A percentile compares a stretch with the other conserved stretches of the same genome.
These are phyloP conservation scores for Candida sonorensis DNA, from an alignment of 805 yeast genomes.

Conservation along the genomic window DNA sequence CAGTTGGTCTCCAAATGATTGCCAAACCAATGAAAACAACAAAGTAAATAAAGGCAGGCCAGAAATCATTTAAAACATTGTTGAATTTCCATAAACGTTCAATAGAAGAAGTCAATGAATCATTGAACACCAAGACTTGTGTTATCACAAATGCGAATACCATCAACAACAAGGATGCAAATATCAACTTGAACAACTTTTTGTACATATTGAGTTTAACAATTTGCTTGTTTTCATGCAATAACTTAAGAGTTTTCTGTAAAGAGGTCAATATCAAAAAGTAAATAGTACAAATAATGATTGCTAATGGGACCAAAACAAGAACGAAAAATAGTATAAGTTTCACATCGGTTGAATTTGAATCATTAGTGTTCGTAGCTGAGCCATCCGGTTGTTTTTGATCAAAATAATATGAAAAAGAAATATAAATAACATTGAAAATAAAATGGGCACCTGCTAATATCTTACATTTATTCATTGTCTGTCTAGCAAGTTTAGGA, in stretches of 20 bases:
- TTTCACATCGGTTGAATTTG: constrained; percentile 42
- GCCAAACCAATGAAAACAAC: constrained; percentile 78
- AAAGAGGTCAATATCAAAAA: constrained; percentile 67
- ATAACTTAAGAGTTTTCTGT: constrained; percentile 62
- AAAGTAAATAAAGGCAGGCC: constrained; percentile 89
- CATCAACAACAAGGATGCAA: constrained; percentile 62
- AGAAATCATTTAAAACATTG: constrained; percentile 83
- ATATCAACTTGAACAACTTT: constrained; percentile 65
- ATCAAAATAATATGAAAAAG: constrained; percentile 33
- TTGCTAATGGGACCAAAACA: constrained; percentile 67
- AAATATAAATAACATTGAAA: constrained; percentile 45
- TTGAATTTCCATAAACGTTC: constrained; percentile 90
- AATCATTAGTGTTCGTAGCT: constrained; percentile 33
- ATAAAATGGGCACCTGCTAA: constrained; percentile 52
- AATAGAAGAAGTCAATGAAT: constrained; percentile 67
- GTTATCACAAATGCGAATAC: constrained; percentile 66
- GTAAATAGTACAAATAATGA: constrained; percentile 68
- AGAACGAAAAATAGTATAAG: too few relatives aligned
- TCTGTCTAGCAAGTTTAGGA: constrained; percentile 69
- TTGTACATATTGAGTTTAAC: constrained; percentile 87
- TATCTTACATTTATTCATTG: constrained; percentile 65
- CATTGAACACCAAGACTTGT: constrained; percentile 63
- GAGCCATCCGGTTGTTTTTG: constrained; percentile 28
- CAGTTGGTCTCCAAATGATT: constrained; percentile 96
- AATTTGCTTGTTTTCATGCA: constrained; percentile 81